phyloP scores from a whole-genome alignment of 73 alveolate species.

The Paraurostyla sp. region DNA sequence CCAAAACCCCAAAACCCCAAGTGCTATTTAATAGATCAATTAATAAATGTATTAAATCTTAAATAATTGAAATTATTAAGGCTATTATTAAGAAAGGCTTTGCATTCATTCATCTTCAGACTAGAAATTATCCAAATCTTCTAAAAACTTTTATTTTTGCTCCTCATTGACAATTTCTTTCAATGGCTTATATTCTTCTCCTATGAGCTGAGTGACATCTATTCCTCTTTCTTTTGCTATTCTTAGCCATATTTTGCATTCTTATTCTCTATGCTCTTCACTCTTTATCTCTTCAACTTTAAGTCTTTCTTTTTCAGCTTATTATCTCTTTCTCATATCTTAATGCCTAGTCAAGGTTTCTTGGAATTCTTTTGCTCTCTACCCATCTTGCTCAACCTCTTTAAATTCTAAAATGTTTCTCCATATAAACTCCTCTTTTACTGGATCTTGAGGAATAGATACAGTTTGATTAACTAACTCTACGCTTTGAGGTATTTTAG shows the following conservation, averaged over 20 bases:
- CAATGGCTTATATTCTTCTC: conserved; percentile 37
- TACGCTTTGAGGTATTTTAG: conserved; percentile 74
- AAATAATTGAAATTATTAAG: too few relatives aligned
- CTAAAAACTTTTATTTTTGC: not conserved
- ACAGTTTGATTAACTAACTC: conserved; percentile 80
- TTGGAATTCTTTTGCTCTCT: not conserved
- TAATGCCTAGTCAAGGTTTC: not conserved
- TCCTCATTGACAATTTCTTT: conserved; percentile 11
- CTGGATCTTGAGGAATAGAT: conserved; percentile 39
- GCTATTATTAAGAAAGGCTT: too few relatives aligned
- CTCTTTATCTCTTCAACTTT: conserved; percentile 20
- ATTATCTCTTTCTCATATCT: conserved; percentile 29
- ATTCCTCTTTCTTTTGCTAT: conserved; percentile 29
- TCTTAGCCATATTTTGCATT: conserved; percentile 30
- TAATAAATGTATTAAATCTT: too few relatives aligned
- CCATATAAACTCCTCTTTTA: conserved; percentile 16
- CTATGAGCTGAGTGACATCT: not conserved
- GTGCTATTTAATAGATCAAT: too few relatives aligned
- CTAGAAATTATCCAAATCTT: not conserved
- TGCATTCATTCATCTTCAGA: conserved; percentile 33
- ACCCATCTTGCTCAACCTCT: not conserved
- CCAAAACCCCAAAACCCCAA: too few relatives aligned
- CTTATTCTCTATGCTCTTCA: not conserved
- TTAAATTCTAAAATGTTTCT: conserved; percentile 30
- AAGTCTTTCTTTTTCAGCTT: not conserved